Base-by-base conservation (phyloP, 331 rosid genomes). In the Stylosanthes scabra region DNA sequence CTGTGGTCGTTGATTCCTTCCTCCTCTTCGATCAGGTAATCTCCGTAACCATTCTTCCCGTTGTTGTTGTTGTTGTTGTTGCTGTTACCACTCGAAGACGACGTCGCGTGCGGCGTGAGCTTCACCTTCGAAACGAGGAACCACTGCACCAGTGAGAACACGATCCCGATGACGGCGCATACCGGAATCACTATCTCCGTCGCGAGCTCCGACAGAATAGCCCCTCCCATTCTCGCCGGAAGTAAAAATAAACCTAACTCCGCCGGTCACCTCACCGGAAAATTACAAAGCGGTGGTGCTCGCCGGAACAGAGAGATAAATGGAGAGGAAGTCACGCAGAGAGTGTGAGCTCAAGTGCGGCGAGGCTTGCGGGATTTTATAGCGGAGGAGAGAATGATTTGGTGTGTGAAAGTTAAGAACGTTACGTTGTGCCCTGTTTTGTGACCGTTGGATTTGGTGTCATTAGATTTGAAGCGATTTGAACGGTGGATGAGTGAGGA, bases 101-200 rank as follows among this genome's bases (percentile, higher is more conserved):
- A 40, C 16, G 89, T 49, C 28, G 77, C 78, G 42, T 76, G 63
- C 7, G 87, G 66, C 16, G 91, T 88, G 66, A 90, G 75, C 75
- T 80, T 88, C 72, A 90, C 96, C 77, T 82, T 89, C 65, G 96
- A 84, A 9, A 90, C 96, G 2, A 88, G 28, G 57, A 70, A 44
- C 93, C 93, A 90, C 87, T 90, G 96, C 8, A 79, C 57, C 59
- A 90, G 63, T 31, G 96, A 86, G 90, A 90, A 90, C 27, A 68
- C 70, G 63, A 90, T 88, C 51, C 96, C 96, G 6, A 90, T 15
- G 15, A 83, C 72, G 11, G 96, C 96, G 63, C 91, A 86, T 1
- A 73, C 84, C 52, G 96, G 96, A 31, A 90, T 50, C 55, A 70
- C 80, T 41, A 88, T 77, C 93, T 86, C 87, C 75, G 93, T 86